Evolutionary conservation across 1,284 basidiomycete species (phyloP).

Genomic region (Rhodotorula sp.): DNA sequence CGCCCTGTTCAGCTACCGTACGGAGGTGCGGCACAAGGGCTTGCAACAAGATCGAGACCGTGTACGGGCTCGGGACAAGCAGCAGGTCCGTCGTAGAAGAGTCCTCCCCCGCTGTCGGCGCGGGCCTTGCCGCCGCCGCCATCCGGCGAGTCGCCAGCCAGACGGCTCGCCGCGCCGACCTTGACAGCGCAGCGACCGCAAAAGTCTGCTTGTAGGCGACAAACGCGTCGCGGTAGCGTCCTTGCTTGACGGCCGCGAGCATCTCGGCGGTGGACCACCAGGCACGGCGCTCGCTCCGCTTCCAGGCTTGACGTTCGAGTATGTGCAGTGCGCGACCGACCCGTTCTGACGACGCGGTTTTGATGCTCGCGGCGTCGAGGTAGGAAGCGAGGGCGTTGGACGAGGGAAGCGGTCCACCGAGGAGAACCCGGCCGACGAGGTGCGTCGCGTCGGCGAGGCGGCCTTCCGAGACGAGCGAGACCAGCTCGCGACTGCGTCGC

Average conservation of each 20-base stretch:
- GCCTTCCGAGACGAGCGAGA: no score
- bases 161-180: neutral
- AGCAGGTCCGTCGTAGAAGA: neutral
- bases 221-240: neutral
- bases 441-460: neutral
- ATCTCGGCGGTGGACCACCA: neutral
- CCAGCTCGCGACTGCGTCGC: neutral
- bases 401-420: neutral
- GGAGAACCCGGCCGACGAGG: neutral
- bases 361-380: neutral
- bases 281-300: neutral
- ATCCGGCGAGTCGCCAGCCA: neutral
- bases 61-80: conserved; percentile 5
- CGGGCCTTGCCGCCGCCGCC: no score
- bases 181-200: conserved; percentile 4
- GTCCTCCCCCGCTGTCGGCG: no score
- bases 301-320: neutral
- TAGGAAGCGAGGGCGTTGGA: neutral
- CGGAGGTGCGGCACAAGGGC: conserved; percentile 14
- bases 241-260: neutral
- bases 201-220: conserved; percentile 10
- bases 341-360: neutral
- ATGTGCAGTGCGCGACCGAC: neutral
- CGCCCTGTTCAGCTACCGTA: neutral
- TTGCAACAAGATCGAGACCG: conserved; percentile 16